Conservation (phyloP, 2,329 filamentous ascomycete genomes). For the Fusarium citri region DNA sequence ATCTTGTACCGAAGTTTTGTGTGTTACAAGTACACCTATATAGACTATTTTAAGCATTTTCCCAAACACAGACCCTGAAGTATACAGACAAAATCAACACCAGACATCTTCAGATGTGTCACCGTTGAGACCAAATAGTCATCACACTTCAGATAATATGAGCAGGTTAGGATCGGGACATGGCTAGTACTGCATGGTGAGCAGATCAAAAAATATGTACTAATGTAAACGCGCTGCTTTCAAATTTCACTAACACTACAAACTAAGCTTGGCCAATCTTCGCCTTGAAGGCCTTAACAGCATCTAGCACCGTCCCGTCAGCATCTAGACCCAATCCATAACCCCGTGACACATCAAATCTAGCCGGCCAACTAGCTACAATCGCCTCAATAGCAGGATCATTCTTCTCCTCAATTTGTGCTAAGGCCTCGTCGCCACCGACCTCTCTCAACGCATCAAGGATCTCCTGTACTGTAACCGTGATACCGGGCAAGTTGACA, state of each 20-base stretch:
- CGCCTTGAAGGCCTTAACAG: conserved; percentile 43
- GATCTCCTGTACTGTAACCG: conserved; percentile 64
- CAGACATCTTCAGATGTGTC: background rate
- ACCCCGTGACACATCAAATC: conserved; percentile 64
- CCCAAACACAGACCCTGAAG: no score
- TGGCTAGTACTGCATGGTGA: background rate
- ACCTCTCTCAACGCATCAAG: conserved; percentile 61
- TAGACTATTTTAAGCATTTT: no score
- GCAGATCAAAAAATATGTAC: background rate
- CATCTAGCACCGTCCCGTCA: conserved; percentile 54
- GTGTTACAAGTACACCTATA: background rate
- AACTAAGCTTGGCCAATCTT: background rate
- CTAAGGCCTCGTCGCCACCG: conserved; percentile 58
- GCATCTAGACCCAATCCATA: conserved; percentile 62
- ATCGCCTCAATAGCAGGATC: conserved; percentile 61
- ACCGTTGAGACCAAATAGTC: background rate
- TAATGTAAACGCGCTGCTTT: background rate
- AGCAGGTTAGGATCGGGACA: accelerated
- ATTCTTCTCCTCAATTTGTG: conserved; percentile 58
- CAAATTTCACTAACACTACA: background rate
- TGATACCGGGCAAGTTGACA: conserved; percentile 64
- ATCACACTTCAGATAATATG: background rate
- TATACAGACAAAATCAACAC: no score
- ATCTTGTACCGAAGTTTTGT: background rate
- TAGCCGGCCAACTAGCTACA: conserved; percentile 64